Conservation (phyloP, 306 rosid species). For the Abrus precatorius region DNA sequence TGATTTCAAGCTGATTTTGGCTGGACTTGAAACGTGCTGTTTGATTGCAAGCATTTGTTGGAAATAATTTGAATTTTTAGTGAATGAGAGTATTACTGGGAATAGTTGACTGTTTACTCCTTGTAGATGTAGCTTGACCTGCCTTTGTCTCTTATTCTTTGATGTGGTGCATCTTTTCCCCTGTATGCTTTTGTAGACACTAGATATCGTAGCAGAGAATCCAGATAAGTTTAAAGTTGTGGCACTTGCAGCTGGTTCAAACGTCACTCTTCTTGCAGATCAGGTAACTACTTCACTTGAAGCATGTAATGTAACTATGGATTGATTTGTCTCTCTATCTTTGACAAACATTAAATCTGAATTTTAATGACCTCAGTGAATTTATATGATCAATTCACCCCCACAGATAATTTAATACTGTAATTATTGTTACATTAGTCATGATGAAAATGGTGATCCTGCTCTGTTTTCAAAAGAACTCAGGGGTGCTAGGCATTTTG, state of each 20-base stretch:
- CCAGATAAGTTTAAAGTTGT: slow-evolving; percentile 91
- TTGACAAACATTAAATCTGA: neutral
- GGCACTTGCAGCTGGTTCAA: slow-evolving; percentile 98
- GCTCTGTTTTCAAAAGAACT: slow-evolving; percentile 4
- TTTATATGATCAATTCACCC: slow-evolving; percentile 26
- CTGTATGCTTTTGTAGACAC: slow-evolving; percentile 71
- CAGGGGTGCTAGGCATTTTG: neutral
- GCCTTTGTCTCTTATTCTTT: slow-evolving; percentile 17
- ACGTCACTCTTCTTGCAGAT: slow-evolving; percentile 91
- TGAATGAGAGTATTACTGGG: slow-evolving; percentile 23
- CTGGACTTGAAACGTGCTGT: slow-evolving; percentile 25
- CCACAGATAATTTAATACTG: neutral
- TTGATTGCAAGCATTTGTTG: slow-evolving; percentile 31
- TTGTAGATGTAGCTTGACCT: slow-evolving; percentile 32
- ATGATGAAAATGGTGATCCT: neutral
- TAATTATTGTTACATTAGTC: slow-evolving; percentile 4
- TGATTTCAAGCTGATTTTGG: neutral
- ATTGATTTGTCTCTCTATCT: slow-evolving; percentile 31
- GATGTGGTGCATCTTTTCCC: slow-evolving; percentile 36
- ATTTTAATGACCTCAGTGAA: slow-evolving; percentile 5
- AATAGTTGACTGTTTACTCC: slow-evolving; percentile 26
- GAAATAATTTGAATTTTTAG: slow-evolving; percentile 9
- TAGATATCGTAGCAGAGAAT: slow-evolving; percentile 98
- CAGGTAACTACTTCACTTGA: slow-evolving; percentile 66
- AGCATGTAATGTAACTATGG: slow-evolving; percentile 28